Base-by-base conservation (phyloP, 2,329 filamentous ascomycete genomes). In the Trichoderma asperellum region DNA sequence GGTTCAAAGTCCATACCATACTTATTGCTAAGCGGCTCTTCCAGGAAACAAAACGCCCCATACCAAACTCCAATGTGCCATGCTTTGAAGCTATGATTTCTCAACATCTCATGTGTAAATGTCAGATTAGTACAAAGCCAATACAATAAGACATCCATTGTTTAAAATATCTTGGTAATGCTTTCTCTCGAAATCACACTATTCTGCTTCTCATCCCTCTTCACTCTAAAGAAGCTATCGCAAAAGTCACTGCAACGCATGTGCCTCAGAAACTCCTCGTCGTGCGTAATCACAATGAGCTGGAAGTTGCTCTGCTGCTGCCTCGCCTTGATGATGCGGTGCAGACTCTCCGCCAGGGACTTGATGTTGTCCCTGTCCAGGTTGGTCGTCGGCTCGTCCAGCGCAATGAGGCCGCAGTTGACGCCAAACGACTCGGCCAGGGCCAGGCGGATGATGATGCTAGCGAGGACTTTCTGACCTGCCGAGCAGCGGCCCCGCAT, bases 401-500 rank as follows among this genome's bases (percentile, higher is more conserved):
- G 90, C 43, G 96, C 95, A 77, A 99, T 97, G 68, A 99, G 87
- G 21, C 96, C 96, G 80, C 96, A 99, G 77, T 96, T 97, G 76
- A 94, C 88, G 73, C 96, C 96, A 78, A 99, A 99, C 74, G 94
- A 97, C 80, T 99, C 96, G 4, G 96, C 96, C 58, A 99, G 87
- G 14, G 96, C 96, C 34, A 99, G 88, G 1, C 96, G 94, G 79
- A 99, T 97, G 81, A 99, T 96, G 82, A 99, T 99, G 80, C 91
- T 94, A 5, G 96, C 96, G 34, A 99, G 88, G 34, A 99, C 95
- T 81, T 97, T 97, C 79, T 99, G 96, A 4, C 96, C 96, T 1
- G 96, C 96, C 73, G 92, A 96, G 85, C 96, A 99, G 68, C 96
- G 92, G 1, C 96, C 96, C 72, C 96, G 93, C 96, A 99, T 99